A percentile compares a stretch with the other conserved stretches of the same genome.
Evolutionary conservation across 1,284 basidiomycete genomes (phyloP).

Genomic region (Sanghuangporus sanghuang): DNA sequence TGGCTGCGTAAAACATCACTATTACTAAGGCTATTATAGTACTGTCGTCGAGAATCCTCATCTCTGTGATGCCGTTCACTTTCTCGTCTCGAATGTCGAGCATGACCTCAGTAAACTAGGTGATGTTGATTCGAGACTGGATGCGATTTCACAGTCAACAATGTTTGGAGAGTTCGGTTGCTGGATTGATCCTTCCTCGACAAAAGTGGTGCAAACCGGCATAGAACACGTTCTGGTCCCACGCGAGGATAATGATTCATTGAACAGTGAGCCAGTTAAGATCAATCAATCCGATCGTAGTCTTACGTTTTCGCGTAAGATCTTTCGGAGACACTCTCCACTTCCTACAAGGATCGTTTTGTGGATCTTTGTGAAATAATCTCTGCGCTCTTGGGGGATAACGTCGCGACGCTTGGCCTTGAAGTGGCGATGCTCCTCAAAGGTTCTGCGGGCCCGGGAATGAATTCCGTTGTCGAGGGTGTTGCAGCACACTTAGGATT

Average conservation of each 20-base stretch:
- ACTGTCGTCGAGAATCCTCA: background rate
- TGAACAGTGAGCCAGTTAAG: conserved; percentile 36
- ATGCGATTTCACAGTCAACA: conserved; percentile 42
- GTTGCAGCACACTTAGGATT: conserved; percentile 67
- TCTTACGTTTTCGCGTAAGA: conserved; percentile 14
- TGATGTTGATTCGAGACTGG: conserved; percentile 28
- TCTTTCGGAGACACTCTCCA: background rate
- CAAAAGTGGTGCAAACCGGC: conserved; percentile 78
- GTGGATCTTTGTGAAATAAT: conserved; percentile 44
- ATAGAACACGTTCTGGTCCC: conserved; percentile 68
- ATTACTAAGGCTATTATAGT: background rate
- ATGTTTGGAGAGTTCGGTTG: conserved; percentile 76
- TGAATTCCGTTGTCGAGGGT: conserved; percentile 53
- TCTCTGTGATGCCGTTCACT: conserved; percentile 55
- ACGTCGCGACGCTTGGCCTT: conserved; percentile 55
- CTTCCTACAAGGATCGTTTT: conserved; percentile 24
- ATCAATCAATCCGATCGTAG: background rate
- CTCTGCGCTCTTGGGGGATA: conserved; percentile 50
- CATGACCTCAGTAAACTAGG: conserved; percentile 46
- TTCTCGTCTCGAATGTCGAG: conserved; percentile 76
- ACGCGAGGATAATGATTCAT: conserved; percentile 51
- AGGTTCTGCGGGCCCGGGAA: conserved; percentile 72
- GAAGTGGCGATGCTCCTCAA: conserved; percentile 67
- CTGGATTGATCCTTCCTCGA: conserved; percentile 71
- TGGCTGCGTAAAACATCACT: background rate